A percentile compares a stretch with the other conserved stretches of the same genome.
Conservation (phyloP, 2,329 filamentous ascomycete species). For the Hyphodiscus sp. region DNA sequence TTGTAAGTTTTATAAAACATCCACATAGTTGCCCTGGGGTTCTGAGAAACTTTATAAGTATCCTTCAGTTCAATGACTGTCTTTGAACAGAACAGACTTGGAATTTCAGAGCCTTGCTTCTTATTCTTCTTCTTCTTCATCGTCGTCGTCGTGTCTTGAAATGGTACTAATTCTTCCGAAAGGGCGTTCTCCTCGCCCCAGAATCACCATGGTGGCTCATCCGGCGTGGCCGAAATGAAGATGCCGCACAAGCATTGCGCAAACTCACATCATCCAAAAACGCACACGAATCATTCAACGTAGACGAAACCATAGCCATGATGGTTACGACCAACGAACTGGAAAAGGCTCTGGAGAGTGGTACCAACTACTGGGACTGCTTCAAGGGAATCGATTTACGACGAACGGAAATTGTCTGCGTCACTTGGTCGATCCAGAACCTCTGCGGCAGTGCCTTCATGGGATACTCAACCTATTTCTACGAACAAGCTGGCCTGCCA, state of each 20-base stretch:
- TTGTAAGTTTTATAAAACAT: constrained; percentile 13
- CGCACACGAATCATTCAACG: constrained; percentile 13
- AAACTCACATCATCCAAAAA: constrained; percentile 33
- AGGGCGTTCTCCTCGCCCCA: constrained; percentile 38
- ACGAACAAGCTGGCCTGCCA: constrained; percentile 46
- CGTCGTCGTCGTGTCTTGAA: too few species aligned
- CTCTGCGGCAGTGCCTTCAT: constrained; percentile 55
- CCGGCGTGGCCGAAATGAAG: constrained; percentile 35
- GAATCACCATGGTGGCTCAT: constrained; percentile 44
- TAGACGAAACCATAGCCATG: constrained; percentile 34
- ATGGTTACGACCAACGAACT: constrained; percentile 51
- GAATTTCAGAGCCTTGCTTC: too few species aligned
- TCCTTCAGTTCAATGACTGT: too few species aligned
- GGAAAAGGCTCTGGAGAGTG: constrained; percentile 35
- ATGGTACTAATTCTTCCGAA: too few species aligned
- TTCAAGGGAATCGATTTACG: constrained; percentile 41
- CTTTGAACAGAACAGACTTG: too few species aligned
- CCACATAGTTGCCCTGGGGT: too few species aligned
- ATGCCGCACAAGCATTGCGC: constrained; percentile 39
- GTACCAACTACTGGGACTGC: constrained; percentile 44
- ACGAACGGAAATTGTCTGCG: constrained; percentile 47
- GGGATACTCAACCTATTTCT: constrained; percentile 56
- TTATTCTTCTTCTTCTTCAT: too few species aligned
- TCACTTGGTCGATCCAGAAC: constrained; percentile 40
- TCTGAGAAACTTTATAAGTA: too few species aligned